phyloP scores from a whole-genome alignment of 345 rosid species.

The Populus deltoides region DNA sequence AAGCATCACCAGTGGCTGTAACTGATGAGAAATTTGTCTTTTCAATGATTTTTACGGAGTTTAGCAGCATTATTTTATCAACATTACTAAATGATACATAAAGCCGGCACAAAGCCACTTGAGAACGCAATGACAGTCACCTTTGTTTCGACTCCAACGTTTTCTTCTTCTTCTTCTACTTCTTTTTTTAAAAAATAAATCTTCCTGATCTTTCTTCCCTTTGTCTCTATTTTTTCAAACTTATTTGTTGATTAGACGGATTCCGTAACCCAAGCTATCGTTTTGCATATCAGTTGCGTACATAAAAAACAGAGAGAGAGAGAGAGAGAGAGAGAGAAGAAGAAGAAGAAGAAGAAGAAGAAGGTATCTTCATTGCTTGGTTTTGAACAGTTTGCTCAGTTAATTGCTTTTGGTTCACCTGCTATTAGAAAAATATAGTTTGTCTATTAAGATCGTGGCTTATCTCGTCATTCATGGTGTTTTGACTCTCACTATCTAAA shows the following conservation, averaged over 20 bases:
- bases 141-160: neutral
- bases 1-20: neutral
- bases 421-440: neutral
- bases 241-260: neutral
- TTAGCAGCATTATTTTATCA: neutral
- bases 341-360: neutral
- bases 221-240: neutral
- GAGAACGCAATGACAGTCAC: neutral
- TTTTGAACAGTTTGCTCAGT: neutral
- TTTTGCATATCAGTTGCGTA: neutral
- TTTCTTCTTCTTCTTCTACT: neutral
- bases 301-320: neutral
- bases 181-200: neutral
- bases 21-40: neutral
- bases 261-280: slow-evolving; percentile 11
- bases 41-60: neutral
- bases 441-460: neutral
- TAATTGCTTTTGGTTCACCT: neutral
- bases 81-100: neutral
- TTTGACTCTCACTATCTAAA: neutral
- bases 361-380: neutral
- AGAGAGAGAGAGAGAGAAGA: too few relatives aligned
- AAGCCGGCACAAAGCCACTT: neutral
- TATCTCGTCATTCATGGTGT: neutral
- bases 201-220: neutral